Evolutionary conservation across 441 rosid genomes (phyloP), one percentile per base, ranked within the genome.

Genomic region (Metrosideros polymorpha): DNA sequence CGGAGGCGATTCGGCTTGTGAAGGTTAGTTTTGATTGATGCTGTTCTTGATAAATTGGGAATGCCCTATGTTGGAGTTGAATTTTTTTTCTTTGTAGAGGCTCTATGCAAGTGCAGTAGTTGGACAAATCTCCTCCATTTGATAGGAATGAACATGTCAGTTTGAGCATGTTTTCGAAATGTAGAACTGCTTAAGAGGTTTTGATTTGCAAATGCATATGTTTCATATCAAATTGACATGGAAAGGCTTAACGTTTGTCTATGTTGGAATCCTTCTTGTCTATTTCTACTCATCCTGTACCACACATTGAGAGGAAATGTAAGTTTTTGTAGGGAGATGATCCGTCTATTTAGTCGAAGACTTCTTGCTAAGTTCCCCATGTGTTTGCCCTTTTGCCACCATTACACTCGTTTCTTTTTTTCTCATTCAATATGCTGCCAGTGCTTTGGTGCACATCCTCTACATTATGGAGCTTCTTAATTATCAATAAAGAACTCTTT

Each of bases 1-100:
- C 86, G 89, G 98, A 98, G 52, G 99, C 98, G 63, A 94, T 98
- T 88, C 91, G 90, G 88, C 95, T 94, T 87, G 93, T 96, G 88
- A 96, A 96, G 99, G 99, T 98, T 89, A 83, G 91, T 45, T 77
- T 77, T 6, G 35, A 32, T 83, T 12, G 43, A 19, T 85, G n/a
- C 61, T 76, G 29, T 53, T 75, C 51, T 82, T 57, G 61, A 30
- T 82, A 24, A 61, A 49, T 47, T 18, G 82, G 52, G 25, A 27
- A 49, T 47, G 82, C 6, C 35, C 35, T 47, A 14, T 49, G 39
- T 29, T 43, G 15, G 12, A 30, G 42, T 14, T 63, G 0, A n/a
- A n/a, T n/a, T n/a, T n/a, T n/a, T n/a, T n/a, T n/a, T 42, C 15
- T 29, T 71, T 71, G 8, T 39, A 39, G 79, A 71, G 79, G 17